Evolutionary conservation across 2,329 filamentous ascomycete species (phyloP), one percentile per base, ranked within the genome.

Genomic region (Cryphonectria nitschkei): DNA sequence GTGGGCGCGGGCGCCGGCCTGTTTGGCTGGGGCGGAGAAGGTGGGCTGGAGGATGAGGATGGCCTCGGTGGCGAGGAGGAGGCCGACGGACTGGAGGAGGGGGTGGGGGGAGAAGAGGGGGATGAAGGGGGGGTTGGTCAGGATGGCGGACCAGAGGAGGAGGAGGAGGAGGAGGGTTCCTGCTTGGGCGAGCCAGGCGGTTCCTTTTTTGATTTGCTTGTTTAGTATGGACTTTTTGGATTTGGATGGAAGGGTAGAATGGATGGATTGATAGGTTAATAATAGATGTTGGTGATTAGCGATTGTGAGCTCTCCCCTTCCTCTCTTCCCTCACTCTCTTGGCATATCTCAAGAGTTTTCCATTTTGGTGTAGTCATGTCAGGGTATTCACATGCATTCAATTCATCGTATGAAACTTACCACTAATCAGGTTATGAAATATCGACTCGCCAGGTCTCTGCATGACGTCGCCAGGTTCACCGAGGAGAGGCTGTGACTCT

Each of bases 71-170:
- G 96, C 85, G 70, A 93, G 85, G 73, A 97, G 85, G 71, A 97
- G 80, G 65, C 90, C 94, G 70, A 92, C 74, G 14, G 84, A 85
- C 81, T 88, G 85, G 71, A 90, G 84, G 78, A 98, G 90, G 9
- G 95, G 95, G 80, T 98, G 95, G 11, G 91, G 89, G 26, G 93
- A 94, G 86, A 98, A 97, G 76, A 97, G 89, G 54, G 93, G 92
- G 73, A 97, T 78, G 41, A 83, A 74, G 2, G 78, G 78, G 37
- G 77, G 81, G 69, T 90, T 85, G 58, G 89, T 87, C 78, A 97
- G 89, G 74, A 98, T 88, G 69, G 88, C 88, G 62, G 89, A 88
- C 93, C 94, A 97, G 74, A 97, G 86, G 70, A 95, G 88, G 50
- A 89, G 88, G 65, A 90, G 84, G 73, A 98, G 88, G 74, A 97